Conservation (phyloP, 164 flowering plant species). For the Sextonia rubra region DNA sequence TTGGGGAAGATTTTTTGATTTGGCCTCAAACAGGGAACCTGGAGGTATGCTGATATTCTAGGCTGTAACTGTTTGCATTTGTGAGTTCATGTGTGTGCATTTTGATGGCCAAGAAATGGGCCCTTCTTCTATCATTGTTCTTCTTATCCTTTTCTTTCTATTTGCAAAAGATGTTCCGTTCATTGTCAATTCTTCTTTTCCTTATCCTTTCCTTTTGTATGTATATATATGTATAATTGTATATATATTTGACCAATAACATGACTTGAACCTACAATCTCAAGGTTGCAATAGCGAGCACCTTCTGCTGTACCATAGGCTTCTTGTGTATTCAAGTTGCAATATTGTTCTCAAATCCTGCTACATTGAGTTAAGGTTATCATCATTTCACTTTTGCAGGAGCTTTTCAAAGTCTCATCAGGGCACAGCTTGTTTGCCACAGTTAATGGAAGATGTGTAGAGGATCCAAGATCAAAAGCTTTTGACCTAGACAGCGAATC, state of each 20-base stretch:
- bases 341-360: too few species aligned
- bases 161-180: background rate
- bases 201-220: too few species aligned
- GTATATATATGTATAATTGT: too few species aligned
- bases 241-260: too few species aligned
- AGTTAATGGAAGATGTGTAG: constrained; percentile 67
- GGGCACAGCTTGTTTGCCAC: constrained; percentile 59
- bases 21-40: constrained; percentile 66
- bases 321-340: background rate
- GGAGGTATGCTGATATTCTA: constrained; percentile 32
- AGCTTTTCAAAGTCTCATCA: constrained; percentile 57
- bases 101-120: background rate
- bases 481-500: constrained; percentile 55
- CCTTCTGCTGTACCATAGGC: too few species aligned
- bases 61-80: background rate
- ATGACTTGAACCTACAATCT: too few species aligned
- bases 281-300: too few species aligned
- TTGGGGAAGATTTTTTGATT: constrained; percentile 71
- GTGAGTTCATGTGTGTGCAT: background rate
- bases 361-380: background rate
- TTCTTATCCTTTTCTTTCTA: background rate
- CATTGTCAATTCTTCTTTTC: too few species aligned
- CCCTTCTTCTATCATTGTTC: background rate
- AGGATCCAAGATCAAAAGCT: constrained; percentile 63
- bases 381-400: constrained; percentile 26